A percentile compares a stretch with the other conserved stretches of the same genome.
These are phyloP conservation scores for Brassica juncea DNA, from an alignment of 345 rosid genomes.

Conservation along the genomic window DNA sequence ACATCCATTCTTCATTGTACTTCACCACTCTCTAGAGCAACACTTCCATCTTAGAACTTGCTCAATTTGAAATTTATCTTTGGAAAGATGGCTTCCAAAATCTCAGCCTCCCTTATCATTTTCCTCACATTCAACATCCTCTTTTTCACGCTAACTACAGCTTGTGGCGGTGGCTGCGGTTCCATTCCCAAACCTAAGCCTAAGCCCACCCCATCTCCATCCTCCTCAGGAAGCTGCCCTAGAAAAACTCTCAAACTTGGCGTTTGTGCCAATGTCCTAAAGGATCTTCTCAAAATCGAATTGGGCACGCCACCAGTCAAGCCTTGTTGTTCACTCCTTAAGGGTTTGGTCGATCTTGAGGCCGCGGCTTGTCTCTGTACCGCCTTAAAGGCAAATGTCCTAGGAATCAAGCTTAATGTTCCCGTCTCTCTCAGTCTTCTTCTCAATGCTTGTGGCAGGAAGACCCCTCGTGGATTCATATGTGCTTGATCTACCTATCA, in stretches of 20 bases:
- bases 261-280: slow-evolving; percentile 51
- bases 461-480: slow-evolving; percentile 41
- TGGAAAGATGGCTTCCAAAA: slow-evolving; percentile 31
- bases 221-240: slow-evolving; percentile 40
- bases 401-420: slow-evolving; percentile 52
- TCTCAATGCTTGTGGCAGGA: slow-evolving; percentile 56
- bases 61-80: neutral
- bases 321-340: slow-evolving; percentile 56
- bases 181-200: slow-evolving; percentile 29
- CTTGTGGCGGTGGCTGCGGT: slow-evolving; percentile 17
- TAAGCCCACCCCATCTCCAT: slow-evolving; percentile 14
- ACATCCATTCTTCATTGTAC: slow-evolving; percentile 1
- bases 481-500: slow-evolving; percentile 8
- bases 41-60: slow-evolving; percentile 7
- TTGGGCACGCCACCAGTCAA: slow-evolving; percentile 46
- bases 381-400: slow-evolving; percentile 54
- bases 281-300: slow-evolving; percentile 39
- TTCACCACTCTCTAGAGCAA: slow-evolving; percentile 15
- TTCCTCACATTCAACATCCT: slow-evolving; percentile 35
- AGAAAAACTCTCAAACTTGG: slow-evolving; percentile 56
- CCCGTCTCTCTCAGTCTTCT: slow-evolving; percentile 58
- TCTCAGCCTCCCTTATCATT: slow-evolving; percentile 23
- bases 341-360: slow-evolving; percentile 55
- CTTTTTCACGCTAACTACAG: slow-evolving; percentile 33
- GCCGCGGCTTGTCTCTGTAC: slow-evolving; percentile 75